These are phyloP conservation scores for Xylariaceae sp. DNA, from an alignment of 2,329 filamentous ascomycete genomes.

Conservation along the genomic window DNA sequence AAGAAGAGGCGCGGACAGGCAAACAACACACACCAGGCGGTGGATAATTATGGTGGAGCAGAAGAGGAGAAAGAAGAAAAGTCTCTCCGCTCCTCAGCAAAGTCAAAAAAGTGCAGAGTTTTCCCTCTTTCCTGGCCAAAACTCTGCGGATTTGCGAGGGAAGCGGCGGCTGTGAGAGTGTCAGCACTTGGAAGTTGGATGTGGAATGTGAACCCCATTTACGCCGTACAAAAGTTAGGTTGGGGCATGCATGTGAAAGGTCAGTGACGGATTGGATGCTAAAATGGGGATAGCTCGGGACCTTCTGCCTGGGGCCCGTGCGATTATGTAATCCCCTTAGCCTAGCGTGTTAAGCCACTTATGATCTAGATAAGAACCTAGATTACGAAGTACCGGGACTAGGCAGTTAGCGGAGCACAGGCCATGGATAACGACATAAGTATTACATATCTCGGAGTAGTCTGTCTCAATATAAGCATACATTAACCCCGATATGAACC, in stretches of 20 bases:
- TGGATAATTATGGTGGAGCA: too few relatives aligned
- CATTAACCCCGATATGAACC: too few relatives aligned
- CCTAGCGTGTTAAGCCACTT: background rate
- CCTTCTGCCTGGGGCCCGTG: background rate
- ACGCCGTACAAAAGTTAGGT: background rate
- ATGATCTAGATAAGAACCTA: background rate
- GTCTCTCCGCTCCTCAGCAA: too few relatives aligned
- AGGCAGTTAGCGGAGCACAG: too few relatives aligned
- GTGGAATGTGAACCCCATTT: background rate
- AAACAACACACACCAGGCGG: too few relatives aligned
- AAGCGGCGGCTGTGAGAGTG: background rate
- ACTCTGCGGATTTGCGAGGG: background rate
- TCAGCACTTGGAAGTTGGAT: constrained; percentile 1
- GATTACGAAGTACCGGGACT: background rate
- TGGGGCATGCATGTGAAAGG: background rate
- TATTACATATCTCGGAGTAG: too few relatives aligned
- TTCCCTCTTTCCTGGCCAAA: too few relatives aligned
- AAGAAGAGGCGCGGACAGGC: background rate
- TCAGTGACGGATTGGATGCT: background rate
- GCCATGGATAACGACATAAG: too few relatives aligned
- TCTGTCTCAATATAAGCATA: too few relatives aligned
- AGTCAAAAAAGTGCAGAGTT: too few relatives aligned
- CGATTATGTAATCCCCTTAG: background rate
- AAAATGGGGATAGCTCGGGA: background rate
- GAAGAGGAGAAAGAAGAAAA: too few relatives aligned